Evolutionary conservation across 129 eudicot genomes (phyloP).

Genomic region (Helichrysum umbraculigerum): DNA sequence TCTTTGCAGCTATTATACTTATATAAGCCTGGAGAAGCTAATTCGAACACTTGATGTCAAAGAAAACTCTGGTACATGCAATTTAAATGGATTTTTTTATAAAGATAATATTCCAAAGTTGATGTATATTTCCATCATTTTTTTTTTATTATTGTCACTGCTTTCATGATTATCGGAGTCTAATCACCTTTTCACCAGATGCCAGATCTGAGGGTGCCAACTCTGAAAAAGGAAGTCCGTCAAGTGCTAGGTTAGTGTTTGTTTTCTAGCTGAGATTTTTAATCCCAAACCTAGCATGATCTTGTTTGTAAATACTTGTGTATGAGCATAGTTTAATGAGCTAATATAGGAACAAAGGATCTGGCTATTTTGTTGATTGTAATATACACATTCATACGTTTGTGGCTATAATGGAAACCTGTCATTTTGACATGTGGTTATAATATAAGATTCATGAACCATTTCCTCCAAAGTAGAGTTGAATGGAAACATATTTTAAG

Average conservation of each 20-base stretch:
- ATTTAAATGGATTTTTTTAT: background rate
- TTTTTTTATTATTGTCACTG: background rate
- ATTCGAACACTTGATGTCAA: conserved; percentile 48
- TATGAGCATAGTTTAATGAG: background rate
- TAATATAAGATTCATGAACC: background rate
- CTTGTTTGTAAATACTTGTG: background rate
- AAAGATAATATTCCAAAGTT: background rate
- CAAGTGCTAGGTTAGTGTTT: conserved; percentile 54
- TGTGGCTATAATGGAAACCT: background rate
- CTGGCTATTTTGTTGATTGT: conserved; percentile 14
- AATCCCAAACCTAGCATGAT: background rate
- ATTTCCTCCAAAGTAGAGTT: background rate
- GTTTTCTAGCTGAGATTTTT: conserved; percentile 2
- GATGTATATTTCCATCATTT: background rate
- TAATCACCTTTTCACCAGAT: conserved; percentile 1
- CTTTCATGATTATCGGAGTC: background rate
- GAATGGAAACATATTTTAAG: background rate
- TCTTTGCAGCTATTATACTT: conserved; percentile 74
- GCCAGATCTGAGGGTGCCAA: conserved; percentile 23
- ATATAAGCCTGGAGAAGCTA: conserved; percentile 71
- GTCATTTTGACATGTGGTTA: background rate
- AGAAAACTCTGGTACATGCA: conserved; percentile 43
- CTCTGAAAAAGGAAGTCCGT: conserved; percentile 28
- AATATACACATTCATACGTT: background rate
- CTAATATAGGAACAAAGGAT: background rate